Evolutionary conservation across 2,329 filamentous ascomycete species (phyloP), one percentile per base, ranked within the genome.

Genomic region (Clonostachys sp.): DNA sequence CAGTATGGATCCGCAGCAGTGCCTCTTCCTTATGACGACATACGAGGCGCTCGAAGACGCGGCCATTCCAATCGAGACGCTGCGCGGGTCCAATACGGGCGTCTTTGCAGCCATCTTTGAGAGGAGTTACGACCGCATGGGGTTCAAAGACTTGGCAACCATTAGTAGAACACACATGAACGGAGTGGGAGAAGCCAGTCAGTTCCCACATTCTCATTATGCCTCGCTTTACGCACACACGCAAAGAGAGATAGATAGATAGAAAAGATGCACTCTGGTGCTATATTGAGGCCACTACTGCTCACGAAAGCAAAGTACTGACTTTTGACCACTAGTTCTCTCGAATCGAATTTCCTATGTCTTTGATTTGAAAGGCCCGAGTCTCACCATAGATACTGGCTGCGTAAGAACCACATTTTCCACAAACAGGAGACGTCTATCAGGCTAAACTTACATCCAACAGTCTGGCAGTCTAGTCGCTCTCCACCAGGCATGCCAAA

Each of bases 1-100:
- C 42, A 72, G 73, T 2, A 74, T 80, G 72, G 77, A 81, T 44
- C 77, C 77, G 1, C 75, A 80, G 50, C 75, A 80, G 17, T 16
- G 45, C 12, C 39, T 47, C 14, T 18, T 43, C 10, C 61, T 75
- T 0, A 72, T 74, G 46, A 59, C 63, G 2, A 62, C 65, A 2
- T 72, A 68, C 42, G 69, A 73, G 48, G 63, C 64, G 7, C 51
- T 72, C 1, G 69, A 72, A 45, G 66, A 61, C 45, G 64, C 68
- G 8, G 59, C 58, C 34, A 49, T 57, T 20, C 45, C 53, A 9
- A 45, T 60, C 16, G 40, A 55, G 10, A 35, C 46, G 2, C 47
- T 60, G 6, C 45, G 48, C 18, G 57, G 55, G 8, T 56, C 55
- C 6, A 56, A 68, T n/a, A 67, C 69, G 1, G 66, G 58, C 2